Base-by-base conservation (phyloP, 1,284 basidiomycete genomes). In the Ustilago hordei region DNA sequence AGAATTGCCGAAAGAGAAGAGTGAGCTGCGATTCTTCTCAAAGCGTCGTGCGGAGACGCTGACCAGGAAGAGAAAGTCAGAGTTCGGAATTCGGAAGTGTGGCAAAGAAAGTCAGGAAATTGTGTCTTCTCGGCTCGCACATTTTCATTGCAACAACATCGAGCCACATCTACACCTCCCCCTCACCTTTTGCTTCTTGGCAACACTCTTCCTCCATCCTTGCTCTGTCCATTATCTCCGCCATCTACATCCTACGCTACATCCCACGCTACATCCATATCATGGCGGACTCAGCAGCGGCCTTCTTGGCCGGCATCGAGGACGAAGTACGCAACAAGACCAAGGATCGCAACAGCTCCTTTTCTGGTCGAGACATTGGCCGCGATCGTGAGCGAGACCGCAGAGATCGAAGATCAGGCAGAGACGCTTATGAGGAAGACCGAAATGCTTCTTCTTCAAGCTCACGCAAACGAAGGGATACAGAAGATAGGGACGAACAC, bases 231-330 rank as follows among this genome's bases (percentile, higher is more conserved):
- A 34, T 32, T 12, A 13, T 11, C 48, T 50, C 48, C 48, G 9
- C 48, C 48, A 8, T 45, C 28, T 15, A 50, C 28, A 31, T 23
- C 48, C 8, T 28, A 50, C 23, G 28, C 11, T 19, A 28, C 15
- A 31, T 23, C 48, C 8, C 48, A 50, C 23, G 28, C 11, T 19
- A 28, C 15, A 50, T 9, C 8, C 15, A 9, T 11, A 55, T 7
- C 56, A 77, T 77, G 75, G 31, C 64, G 54, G 75, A 77, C 39
- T 65, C 60, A 31, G 69, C 74, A 34, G 74, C 69, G n/a, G 65
- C 69, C 54, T 79, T 79, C 47, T 34, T 79, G 63, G 73, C 76
- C 39, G 66, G 63, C 43, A 75, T 79, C 60, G 65, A 75, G 55
- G 62, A 58, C 53, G 72, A 75, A 34, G 69, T 75, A 2, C 65